Evolutionary conservation across 495 filamentous ascomycete species (phyloP).

Genomic region (Oleoguttula mirabilis): DNA sequence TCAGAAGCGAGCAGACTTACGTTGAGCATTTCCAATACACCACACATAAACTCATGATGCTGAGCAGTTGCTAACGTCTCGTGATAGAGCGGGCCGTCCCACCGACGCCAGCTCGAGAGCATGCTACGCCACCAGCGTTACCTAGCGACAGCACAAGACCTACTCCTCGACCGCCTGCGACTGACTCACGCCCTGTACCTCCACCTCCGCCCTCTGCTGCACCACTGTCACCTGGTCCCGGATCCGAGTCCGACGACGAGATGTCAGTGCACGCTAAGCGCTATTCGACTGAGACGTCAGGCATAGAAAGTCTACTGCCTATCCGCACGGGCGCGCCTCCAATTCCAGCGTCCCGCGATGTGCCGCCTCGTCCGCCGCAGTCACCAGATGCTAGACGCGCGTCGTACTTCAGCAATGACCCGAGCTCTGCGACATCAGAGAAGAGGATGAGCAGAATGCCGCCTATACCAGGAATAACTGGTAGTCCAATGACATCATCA

Average conservation of each 20-base stretch:
- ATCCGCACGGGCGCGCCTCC: slow-evolving; percentile 33
- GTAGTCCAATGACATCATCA: slow-evolving; percentile 31
- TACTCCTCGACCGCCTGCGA: slow-evolving; percentile 31
- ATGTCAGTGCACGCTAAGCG: slow-evolving; percentile 53
- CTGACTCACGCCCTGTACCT: slow-evolving; percentile 28
- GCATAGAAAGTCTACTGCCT: slow-evolving; percentile 31
- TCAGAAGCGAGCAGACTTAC: no score
- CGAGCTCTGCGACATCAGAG: slow-evolving; percentile 22
- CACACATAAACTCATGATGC: no score
- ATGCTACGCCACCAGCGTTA: slow-evolving; percentile 42
- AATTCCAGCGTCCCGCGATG: slow-evolving; percentile 29
- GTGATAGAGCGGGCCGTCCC: slow-evolving; percentile 36
- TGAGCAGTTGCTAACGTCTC: slow-evolving; percentile 1
- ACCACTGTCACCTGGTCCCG: slow-evolving; percentile 54
- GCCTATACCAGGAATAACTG: slow-evolving; percentile 34
- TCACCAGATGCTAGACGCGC: slow-evolving; percentile 23
- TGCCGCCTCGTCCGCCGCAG: slow-evolving; percentile 28
- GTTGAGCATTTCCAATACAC: no score
- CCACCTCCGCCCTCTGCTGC: slow-evolving; percentile 54
- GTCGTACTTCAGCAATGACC: slow-evolving; percentile 22
- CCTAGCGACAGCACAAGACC: slow-evolving; percentile 45
- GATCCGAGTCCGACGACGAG: slow-evolving; percentile 90
- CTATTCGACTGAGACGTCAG: slow-evolving; percentile 36
- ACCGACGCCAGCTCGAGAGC: slow-evolving; percentile 36
- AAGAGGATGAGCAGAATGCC: slow-evolving; percentile 38